These are phyloP conservation scores for Agarophyton chilense DNA, from an alignment of 23 red algal species.

Conservation along the genomic window DNA sequence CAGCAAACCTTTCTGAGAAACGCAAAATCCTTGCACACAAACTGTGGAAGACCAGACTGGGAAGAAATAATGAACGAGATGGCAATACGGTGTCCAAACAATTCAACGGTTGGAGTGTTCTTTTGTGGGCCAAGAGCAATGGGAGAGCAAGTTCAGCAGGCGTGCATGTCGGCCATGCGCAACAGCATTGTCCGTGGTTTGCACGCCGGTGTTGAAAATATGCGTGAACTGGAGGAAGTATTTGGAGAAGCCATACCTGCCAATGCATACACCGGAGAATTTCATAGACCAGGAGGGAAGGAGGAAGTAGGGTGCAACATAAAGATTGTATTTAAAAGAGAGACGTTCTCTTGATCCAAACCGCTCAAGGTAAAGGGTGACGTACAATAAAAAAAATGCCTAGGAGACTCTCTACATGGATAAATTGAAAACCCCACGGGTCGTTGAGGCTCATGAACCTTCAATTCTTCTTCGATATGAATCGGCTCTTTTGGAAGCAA, in stretches of 20 bases:
- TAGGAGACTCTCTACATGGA: not conserved
- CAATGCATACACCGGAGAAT: constrained; percentile 60
- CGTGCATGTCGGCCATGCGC: constrained; percentile 71
- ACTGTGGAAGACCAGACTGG: constrained; percentile 76
- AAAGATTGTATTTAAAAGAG: constrained; percentile 69
- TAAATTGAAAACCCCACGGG: not conserved
- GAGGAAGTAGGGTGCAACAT: constrained; percentile 57
- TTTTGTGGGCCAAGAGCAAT: constrained; percentile 73
- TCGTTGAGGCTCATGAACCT: not conserved
- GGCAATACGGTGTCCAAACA: constrained; percentile 39
- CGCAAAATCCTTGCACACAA: constrained; percentile 47
- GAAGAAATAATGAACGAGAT: constrained; percentile 69
- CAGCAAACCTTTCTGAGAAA: not conserved
- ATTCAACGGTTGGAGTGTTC: constrained; percentile 64
- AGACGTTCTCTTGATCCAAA: constrained; percentile 57
- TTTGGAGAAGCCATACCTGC: constrained; percentile 70
- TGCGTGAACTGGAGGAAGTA: constrained; percentile 64
- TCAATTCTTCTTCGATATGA: constrained; percentile 41
- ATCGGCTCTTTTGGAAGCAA: constrained; percentile 19
- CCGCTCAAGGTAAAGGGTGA: not conserved
- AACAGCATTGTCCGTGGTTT: constrained; percentile 74
- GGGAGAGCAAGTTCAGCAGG: constrained; percentile 57
- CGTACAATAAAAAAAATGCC: not conserved
- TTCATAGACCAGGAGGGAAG: constrained; percentile 1
- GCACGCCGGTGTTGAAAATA: constrained; percentile 41